Evolutionary conservation across 495 filamentous ascomycete genomes (phyloP).

Genomic region (Neurospora sp.): DNA sequence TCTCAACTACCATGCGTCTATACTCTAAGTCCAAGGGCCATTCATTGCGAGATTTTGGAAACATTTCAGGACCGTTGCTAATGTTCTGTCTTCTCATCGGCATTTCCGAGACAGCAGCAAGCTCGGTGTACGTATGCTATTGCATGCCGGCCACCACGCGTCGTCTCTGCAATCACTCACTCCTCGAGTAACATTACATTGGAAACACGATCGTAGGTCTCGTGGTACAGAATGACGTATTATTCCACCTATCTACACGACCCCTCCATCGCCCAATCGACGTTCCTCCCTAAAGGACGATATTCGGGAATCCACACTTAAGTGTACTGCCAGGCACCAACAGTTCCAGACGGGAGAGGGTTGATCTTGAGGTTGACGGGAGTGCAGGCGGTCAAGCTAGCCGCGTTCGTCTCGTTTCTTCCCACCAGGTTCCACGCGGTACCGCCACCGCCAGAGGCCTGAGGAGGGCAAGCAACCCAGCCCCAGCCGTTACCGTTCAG

Average conservation of each 20-base stretch:
- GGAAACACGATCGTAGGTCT: background rate
- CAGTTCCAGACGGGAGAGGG: conserved; percentile 3
- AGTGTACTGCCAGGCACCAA: conserved; percentile 26
- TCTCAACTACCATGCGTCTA: background rate
- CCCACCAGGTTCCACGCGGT: conserved; percentile 20
- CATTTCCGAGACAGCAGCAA: background rate
- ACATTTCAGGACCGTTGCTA: background rate
- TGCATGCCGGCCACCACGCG: background rate
- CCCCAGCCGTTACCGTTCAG: conserved; percentile 25
- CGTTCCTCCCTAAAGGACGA: background rate
- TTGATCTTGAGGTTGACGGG: conserved; percentile 22
- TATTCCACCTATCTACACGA: background rate
- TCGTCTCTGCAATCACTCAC: background rate
- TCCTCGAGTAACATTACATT: background rate
- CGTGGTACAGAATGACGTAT: background rate
- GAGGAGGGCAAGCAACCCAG: conserved; percentile 25
- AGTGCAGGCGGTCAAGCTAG: conserved; percentile 10
- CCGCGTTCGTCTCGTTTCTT: conserved; percentile 22
- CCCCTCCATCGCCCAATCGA: background rate
- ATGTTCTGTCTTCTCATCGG: background rate
- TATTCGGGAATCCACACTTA: background rate
- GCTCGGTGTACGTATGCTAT: background rate
- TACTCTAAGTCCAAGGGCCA: background rate
- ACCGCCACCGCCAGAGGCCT: conserved; percentile 14
- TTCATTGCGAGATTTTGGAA: background rate